A percentile compares a stretch with the other conserved stretches of the same genome.
Evolutionary conservation across 2,329 filamentous ascomycete species (phyloP).

Genomic region (Remersonia thermophila): DNA sequence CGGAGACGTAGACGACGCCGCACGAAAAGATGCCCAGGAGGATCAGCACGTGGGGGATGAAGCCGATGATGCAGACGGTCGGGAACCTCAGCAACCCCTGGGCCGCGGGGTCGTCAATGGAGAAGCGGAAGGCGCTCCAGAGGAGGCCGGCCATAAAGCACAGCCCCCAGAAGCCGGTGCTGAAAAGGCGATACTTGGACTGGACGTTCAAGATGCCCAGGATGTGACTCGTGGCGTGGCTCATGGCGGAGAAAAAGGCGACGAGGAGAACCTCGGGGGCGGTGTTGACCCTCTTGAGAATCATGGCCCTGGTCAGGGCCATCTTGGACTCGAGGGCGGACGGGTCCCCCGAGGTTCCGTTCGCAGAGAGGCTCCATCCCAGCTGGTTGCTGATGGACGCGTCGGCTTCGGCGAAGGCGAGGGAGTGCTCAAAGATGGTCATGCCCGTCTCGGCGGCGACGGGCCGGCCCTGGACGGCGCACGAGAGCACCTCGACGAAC

Average conservation of each 20-base stretch:
- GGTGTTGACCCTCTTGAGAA: slow-evolving; percentile 73
- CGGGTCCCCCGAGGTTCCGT: slow-evolving; percentile 31
- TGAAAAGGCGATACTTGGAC: slow-evolving; percentile 66
- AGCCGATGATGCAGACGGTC: slow-evolving; percentile 87
- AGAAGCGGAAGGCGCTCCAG: slow-evolving; percentile 57
- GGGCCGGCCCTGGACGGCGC: slow-evolving; percentile 71
- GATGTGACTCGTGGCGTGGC: slow-evolving; percentile 73
- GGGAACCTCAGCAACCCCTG: slow-evolving; percentile 74
- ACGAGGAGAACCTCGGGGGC: slow-evolving; percentile 81
- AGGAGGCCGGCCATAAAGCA: slow-evolving; percentile 80
- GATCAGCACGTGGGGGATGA: slow-evolving; percentile 87
- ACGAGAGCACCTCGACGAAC: slow-evolving; percentile 78
- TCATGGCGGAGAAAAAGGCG: slow-evolving; percentile 76
- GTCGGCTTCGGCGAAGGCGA: slow-evolving; percentile 93
- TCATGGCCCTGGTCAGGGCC: slow-evolving; percentile 48
- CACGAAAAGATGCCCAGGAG: slow-evolving; percentile 68
- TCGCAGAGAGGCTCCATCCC: slow-evolving; percentile 53
- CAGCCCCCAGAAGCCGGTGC: slow-evolving; percentile 79
- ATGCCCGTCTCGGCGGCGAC: slow-evolving; percentile 82
- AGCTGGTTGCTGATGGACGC: slow-evolving; percentile 72
- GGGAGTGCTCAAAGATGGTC: slow-evolving; percentile 90
- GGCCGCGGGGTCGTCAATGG: slow-evolving; percentile 44
- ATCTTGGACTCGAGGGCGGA: slow-evolving; percentile 27
- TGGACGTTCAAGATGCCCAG: slow-evolving; percentile 73
- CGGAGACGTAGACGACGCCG: slow-evolving; percentile 62